Evolutionary conservation across 2,329 filamentous ascomycete genomes (phyloP).

Genomic region (Neonectria coccinea): DNA sequence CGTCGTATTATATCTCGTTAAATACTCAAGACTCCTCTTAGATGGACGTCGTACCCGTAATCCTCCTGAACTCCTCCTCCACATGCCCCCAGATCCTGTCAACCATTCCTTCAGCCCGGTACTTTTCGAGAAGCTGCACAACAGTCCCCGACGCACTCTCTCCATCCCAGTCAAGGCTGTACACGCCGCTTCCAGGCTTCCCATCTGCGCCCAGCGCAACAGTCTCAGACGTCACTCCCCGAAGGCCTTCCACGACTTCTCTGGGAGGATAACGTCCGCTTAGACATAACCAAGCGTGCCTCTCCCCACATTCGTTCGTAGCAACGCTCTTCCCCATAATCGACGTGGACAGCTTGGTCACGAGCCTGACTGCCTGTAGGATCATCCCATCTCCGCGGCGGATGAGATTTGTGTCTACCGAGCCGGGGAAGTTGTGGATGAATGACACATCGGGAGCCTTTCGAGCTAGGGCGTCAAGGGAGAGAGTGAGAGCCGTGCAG

Average conservation of each 20-base stretch:
- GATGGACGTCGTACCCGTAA: slow-evolving; percentile 24
- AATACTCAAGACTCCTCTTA: not conserved
- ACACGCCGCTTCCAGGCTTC: slow-evolving; percentile 39
- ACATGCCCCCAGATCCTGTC: slow-evolving; percentile 42
- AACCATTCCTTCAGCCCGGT: slow-evolving; percentile 33
- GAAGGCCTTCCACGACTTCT: not conserved
- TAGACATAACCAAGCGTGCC: slow-evolving; percentile 42
- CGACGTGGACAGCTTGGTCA: slow-evolving; percentile 23
- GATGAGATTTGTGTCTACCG: slow-evolving; percentile 45
- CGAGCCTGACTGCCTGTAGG: slow-evolving; percentile 35
- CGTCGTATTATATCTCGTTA: not conserved
- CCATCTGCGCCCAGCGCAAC: slow-evolving; percentile 37
- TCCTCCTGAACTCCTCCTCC: slow-evolving; percentile 41
- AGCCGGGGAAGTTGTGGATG: slow-evolving; percentile 48
- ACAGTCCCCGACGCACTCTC: slow-evolving; percentile 34
- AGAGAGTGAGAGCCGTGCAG: slow-evolving; percentile 41
- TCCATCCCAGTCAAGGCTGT: slow-evolving; percentile 41
- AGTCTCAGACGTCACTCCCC: slow-evolving; percentile 7
- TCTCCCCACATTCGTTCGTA: slow-evolving; percentile 41
- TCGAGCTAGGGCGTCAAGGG: slow-evolving; percentile 39
- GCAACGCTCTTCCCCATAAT: slow-evolving; percentile 30
- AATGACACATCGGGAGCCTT: slow-evolving; percentile 43
- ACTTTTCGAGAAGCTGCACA: slow-evolving; percentile 31
- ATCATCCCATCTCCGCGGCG: slow-evolving; percentile 34
- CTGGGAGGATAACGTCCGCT: slow-evolving; percentile 36